A percentile compares a stretch with the other conserved stretches of the same genome.
phyloP scores from a whole-genome alignment of 2,329 filamentous ascomycete genomes.

The Curvularia sp. region DNA sequence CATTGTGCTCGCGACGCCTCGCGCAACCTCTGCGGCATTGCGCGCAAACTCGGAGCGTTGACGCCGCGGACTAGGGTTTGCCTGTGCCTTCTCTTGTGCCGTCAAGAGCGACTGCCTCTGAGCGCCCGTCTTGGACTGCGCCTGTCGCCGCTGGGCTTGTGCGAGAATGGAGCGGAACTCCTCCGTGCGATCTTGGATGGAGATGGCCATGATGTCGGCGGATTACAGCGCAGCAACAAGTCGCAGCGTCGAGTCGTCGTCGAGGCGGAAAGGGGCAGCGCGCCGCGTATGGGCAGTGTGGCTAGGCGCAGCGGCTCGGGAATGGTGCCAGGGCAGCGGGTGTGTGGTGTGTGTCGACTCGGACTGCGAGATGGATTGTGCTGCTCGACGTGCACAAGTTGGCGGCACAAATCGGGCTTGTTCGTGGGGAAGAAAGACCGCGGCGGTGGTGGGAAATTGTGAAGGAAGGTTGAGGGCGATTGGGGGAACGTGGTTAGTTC shows the following conservation, averaged over 20 bases:
- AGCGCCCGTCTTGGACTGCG: slow-evolving; percentile 74
- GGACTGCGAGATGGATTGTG: background rate
- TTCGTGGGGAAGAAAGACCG: background rate
- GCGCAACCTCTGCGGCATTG: slow-evolving; percentile 87
- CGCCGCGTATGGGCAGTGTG: slow-evolving; percentile 11
- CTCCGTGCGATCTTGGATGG: slow-evolving; percentile 94
- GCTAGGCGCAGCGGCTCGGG: slow-evolving; percentile 19
- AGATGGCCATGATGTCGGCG: slow-evolving; percentile 60
- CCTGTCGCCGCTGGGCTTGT: slow-evolving; percentile 82
- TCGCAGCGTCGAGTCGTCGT: slow-evolving; percentile 1
- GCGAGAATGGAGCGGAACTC: slow-evolving; percentile 93
- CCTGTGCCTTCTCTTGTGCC: slow-evolving; percentile 66
- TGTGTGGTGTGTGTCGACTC: background rate
- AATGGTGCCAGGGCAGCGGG: background rate
- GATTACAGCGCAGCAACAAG: slow-evolving; percentile 18
- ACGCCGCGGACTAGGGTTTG: slow-evolving; percentile 59
- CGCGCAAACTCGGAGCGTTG: slow-evolving; percentile 89
- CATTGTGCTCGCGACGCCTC: slow-evolving; percentile 91
- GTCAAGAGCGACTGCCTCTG: slow-evolving; percentile 82
- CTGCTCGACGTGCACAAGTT: background rate
- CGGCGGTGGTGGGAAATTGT: slow-evolving; percentile 1
- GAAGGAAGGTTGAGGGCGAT: slow-evolving; percentile 7
- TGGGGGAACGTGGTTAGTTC: slow-evolving; percentile 24
- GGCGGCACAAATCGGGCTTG: slow-evolving; percentile 2
- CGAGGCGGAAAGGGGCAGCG: slow-evolving; percentile 13